Conservation (phyloP, 192 early-diverging fungal species). For the Backusella luteola region DNA sequence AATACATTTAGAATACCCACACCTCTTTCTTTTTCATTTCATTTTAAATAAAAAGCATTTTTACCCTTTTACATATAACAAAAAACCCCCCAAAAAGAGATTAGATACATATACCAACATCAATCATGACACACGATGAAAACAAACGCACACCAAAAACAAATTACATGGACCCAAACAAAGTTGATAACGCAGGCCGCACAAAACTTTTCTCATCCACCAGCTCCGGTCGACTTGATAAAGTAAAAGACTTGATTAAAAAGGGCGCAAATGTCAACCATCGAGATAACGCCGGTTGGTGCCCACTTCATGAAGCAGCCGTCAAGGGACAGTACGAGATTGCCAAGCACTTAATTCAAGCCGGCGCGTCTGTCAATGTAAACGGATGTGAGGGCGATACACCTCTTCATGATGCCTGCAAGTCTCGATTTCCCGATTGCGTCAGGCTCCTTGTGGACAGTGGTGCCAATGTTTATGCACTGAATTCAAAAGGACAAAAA, state of each 20-base stretch:
- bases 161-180: constrained; percentile 24
- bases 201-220: constrained; percentile 52
- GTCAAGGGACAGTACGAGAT: constrained; percentile 49
- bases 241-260: constrained; percentile 49
- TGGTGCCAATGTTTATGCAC: constrained; percentile 57
- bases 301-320: constrained; percentile 58
- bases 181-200: constrained; percentile 46
- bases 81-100: background rate
- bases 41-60: background rate
- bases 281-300: constrained; percentile 66
- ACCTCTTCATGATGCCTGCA: constrained; percentile 64
- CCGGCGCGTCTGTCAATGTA: constrained; percentile 54
- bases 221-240: constrained; percentile 56
- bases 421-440: constrained; percentile 45
- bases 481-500: constrained; percentile 40
- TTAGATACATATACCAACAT: background rate
- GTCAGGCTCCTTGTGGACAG: constrained; percentile 45
- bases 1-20: background rate
- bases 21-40: background rate
- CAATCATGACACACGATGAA: background rate
- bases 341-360: constrained; percentile 47
- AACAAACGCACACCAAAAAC: background rate
- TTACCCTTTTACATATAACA: background rate
- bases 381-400: constrained; percentile 66
- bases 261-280: constrained; percentile 62